Base-by-base conservation (phyloP, 1,284 basidiomycete species). In the Pyrrhoderma noxium region DNA sequence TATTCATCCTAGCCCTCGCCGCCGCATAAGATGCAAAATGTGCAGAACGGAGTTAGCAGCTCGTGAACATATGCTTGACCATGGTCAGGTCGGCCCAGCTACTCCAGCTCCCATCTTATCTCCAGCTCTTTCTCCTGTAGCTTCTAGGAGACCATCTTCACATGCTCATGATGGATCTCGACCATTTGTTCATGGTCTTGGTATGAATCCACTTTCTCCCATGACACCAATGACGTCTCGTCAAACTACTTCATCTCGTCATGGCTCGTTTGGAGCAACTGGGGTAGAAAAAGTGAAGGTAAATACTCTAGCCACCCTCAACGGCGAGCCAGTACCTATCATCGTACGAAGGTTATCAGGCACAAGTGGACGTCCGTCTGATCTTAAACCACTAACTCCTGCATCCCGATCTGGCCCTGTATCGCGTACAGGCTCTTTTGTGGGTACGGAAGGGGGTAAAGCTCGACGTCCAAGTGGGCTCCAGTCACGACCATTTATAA, bases 21-120 rank as follows among this genome's bases (percentile, higher is more conserved):
- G 85, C 40, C 72, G 79, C 48, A 89, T 96, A 57, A 73, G 93
- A 56, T 96, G 93, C 70, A 93, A 89, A 66, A 92, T 89, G 82
- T 46, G 23, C 58, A 86, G 89, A 55, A 82, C 85, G 52, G 90
- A 93, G 61, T 75, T 95, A 11, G 93, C 93, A 0, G 79, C 88
- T 0, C 76, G 89, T 21, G 92, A 94, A 62, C 89, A 94, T 64
- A 92, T 95, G 85, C 77, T 93, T 53, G 88, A 92, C 62, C 92
- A 94, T 62, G 90, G 89, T 3, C 82, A 87, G 58, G 70, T 86
- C 7, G 82, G 81, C 0, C 78, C 83, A 3, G 70, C 79, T 1
- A 84, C 82, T 0, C 82, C 82, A 2, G 74, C 56, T 50, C n/a
- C n/a, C 5, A 11, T 31, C 27, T 31, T 31, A 11, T 44, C 58